Percentiles rank a stretch among this genome's conserved stretches.
Evolutionary conservation across 176 grass and related monocot genomes (phyloP).

Genomic region (Avena atlantica): DNA sequence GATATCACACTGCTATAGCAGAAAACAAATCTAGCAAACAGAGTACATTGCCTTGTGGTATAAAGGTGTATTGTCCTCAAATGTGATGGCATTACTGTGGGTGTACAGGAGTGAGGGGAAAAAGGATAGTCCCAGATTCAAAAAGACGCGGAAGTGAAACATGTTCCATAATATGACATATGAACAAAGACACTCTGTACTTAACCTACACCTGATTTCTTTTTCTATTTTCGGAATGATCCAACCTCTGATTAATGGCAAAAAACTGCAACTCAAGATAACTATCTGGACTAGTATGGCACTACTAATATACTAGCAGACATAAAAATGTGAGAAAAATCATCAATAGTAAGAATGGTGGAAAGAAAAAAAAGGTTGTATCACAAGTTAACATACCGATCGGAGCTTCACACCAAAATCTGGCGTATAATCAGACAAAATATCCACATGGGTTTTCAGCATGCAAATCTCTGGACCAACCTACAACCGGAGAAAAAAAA

Average conservation of each 20-base stretch:
- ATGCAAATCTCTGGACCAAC: constrained; percentile 88
- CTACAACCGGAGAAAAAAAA: constrained; percentile 35
- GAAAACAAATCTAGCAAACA: not conserved
- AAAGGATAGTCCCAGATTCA: not conserved
- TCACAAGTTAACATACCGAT: constrained; percentile 48
- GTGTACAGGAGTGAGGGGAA: not conserved
- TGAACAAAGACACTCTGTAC: not conserved
- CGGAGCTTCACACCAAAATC: constrained; percentile 77
- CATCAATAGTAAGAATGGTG: not conserved
- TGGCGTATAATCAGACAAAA: constrained; percentile 86
- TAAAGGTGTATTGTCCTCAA: not conserved
- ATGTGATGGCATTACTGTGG: not conserved
- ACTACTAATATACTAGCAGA: not conserved
- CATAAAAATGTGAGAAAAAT: not conserved
- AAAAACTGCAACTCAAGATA: constrained; percentile 5
- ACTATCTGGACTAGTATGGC: not conserved
- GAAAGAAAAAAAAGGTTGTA: not conserved
- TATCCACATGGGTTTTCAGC: constrained; percentile 93
- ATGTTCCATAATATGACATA: not conserved
- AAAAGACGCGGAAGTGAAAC: not conserved
- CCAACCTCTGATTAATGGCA: not conserved
- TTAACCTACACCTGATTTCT: not conserved
- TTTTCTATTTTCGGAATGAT: not conserved
- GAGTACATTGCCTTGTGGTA: not conserved
- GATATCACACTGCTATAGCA: not conserved